phyloP scores from a whole-genome alignment of 306 rosid genomes.

The Prunus dulcis region DNA sequence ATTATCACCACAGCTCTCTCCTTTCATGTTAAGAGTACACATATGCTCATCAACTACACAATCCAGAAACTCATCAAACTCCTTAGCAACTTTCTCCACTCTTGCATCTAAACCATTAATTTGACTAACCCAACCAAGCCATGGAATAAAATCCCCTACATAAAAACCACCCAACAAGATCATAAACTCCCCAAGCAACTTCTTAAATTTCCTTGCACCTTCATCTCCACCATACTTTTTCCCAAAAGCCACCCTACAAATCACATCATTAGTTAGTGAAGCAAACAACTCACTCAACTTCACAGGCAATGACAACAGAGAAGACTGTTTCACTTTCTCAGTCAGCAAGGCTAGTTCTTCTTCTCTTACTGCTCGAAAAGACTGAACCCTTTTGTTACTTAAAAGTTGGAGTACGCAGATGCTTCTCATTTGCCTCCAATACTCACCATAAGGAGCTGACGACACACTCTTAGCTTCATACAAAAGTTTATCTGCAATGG shows the following conservation, averaged over 20 bases:
- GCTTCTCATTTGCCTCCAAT: constrained; percentile 38
- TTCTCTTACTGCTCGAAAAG: constrained; percentile 25
- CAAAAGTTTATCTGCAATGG: neutral
- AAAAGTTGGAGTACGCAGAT: constrained; percentile 25
- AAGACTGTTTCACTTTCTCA: constrained; percentile 20
- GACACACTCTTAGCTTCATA: constrained; percentile 17
- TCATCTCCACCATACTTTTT: constrained; percentile 37
- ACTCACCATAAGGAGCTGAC: constrained; percentile 33
- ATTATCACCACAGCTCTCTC: neutral
- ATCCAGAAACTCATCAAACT: constrained; percentile 44
- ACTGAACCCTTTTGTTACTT: constrained; percentile 33
- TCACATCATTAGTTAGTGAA: constrained; percentile 27
- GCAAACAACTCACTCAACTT: constrained; percentile 38
- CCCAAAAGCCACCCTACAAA: constrained; percentile 55
- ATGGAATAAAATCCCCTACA: constrained; percentile 50
- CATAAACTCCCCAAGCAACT: constrained; percentile 26
- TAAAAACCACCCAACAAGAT: constrained; percentile 32
- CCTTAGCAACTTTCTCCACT: constrained; percentile 35
- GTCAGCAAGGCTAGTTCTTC: constrained; percentile 21
- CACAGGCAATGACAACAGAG: constrained; percentile 4
- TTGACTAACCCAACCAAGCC: constrained; percentile 42
- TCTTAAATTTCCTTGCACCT: constrained; percentile 23
- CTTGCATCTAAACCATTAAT: constrained; percentile 35
- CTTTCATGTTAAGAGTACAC: neutral
- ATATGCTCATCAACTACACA: constrained; percentile 46